Conservation (phyloP, 2,329 filamentous ascomycete species). For the Tolypocladium ovalisporum region DNA sequence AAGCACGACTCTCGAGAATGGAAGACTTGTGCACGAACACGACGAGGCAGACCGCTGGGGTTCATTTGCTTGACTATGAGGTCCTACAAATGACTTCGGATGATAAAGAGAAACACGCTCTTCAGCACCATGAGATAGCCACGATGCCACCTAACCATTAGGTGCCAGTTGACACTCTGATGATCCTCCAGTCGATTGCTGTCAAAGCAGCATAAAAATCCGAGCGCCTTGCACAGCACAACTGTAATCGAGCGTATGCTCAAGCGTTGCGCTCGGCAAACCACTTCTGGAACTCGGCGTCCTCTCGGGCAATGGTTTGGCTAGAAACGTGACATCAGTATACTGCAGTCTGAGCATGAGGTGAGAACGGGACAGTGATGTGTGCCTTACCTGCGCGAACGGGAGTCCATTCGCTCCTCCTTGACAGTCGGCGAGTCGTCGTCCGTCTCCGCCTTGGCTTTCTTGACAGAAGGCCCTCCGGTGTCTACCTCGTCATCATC, state of each 20-base stretch:
- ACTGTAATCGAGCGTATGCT: background rate
- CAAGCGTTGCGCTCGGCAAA: background rate
- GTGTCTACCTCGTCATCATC: conserved; percentile 2
- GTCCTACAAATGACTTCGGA: background rate
- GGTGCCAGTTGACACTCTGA: background rate
- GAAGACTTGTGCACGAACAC: background rate
- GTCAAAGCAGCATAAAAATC: background rate
- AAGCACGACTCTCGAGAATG: background rate
- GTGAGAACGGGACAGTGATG: too few relatives aligned
- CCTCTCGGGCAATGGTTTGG: background rate
- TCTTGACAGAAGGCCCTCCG: conserved; percentile 13
- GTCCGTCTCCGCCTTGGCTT: conserved; percentile 16
- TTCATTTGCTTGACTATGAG: background rate
- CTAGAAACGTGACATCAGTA: background rate
- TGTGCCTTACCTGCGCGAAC: conserved; percentile 8
- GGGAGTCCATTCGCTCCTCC: conserved; percentile 1
- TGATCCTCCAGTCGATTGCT: background rate
- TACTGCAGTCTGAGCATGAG: background rate
- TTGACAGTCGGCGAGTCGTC: conserved; percentile 8
- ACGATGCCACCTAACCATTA: background rate
- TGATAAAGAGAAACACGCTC: background rate
- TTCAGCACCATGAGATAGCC: too few relatives aligned
- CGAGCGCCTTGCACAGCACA: background rate
- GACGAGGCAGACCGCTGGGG: background rate
- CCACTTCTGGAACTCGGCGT: background rate